Evolutionary conservation across 2,329 filamentous ascomycete species (phyloP), one percentile per base, ranked within the genome.

Genomic region (Fusarium proliferatum): DNA sequence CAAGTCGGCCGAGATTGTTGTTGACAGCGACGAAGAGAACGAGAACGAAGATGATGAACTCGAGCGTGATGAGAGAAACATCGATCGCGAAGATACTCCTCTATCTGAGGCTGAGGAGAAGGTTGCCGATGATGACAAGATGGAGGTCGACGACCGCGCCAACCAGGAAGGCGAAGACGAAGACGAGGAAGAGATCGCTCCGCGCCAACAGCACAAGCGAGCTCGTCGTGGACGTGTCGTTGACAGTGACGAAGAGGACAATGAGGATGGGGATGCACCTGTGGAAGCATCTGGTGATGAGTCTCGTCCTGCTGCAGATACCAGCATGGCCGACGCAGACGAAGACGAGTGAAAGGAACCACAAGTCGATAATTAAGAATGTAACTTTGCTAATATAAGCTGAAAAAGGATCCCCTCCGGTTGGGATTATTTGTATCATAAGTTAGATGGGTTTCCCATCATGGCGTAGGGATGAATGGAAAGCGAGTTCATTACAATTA

Each of bases 1-100:
- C 87, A 97, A 97, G 88, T 95, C 93, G 57, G 91, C 89, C 4
- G 95, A 97, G 82, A 90, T 95, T 71, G 91, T 97, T 34, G 92
- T 94, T 49, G 93, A 96, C 71, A 94, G 92, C 69, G 92, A 93
- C 72, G 89, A 88, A 21, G 87, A 86, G 6, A 69, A 65, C 15
- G 85, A 52, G 21, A 80, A 84, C 12, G 82, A 82, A 21, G 81
- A 84, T 19, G 81, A 84, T 46, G 81, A 80, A 9, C 81, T 87
- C 8, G 86, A 87, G n/a, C 82, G 82, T 36, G 85, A 85, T 1
- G 86, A 87, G 73, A 80, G 82, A 57, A 82, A 81, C 9, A 76
- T 86, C 6, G 82, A 83, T 38, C 79, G 79, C 53, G 79, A 80
- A 15, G 82, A 80, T 48, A 80, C 82, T 15, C 81, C 80, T 12